Evolutionary conservation across 2,329 filamentous ascomycete species (phyloP).

Genomic region (Coniochaeta sp.): DNA sequence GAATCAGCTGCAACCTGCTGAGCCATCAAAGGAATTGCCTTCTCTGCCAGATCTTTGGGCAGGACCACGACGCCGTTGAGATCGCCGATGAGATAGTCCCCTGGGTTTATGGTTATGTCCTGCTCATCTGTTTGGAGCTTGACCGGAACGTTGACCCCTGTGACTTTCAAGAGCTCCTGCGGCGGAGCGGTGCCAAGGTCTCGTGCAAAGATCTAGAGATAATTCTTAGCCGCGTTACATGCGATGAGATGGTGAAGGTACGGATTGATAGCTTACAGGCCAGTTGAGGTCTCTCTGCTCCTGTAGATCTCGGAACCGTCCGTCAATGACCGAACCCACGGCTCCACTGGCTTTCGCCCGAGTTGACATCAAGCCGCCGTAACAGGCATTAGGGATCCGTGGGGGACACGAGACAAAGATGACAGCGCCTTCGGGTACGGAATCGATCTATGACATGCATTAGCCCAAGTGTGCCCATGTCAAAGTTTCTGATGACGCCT

Average conservation of each 20-base stretch:
- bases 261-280: constrained; percentile 21
- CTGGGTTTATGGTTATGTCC: constrained; percentile 29
- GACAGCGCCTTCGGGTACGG: constrained; percentile 35
- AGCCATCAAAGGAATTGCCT: constrained; percentile 30
- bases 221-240: background rate
- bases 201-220: constrained; percentile 28
- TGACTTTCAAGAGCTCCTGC: constrained; percentile 32
- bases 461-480: background rate
- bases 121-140: constrained; percentile 27
- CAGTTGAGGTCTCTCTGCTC: constrained; percentile 42
- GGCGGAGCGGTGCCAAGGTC: constrained; percentile 36
- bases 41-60: constrained; percentile 27
- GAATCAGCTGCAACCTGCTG: constrained; percentile 33
- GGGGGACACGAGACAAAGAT: constrained; percentile 42
- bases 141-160: constrained; percentile 31
- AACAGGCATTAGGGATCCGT: constrained; percentile 39
- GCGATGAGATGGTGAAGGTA: background rate
- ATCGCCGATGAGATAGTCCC: constrained; percentile 36
- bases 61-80: constrained; percentile 37
- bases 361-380: constrained; percentile 45
- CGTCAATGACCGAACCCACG: constrained; percentile 42
- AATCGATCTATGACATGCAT: constrained; percentile 29
- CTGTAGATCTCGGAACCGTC: constrained; percentile 42
- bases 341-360: constrained; percentile 35
- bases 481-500: no score